Conservation (phyloP, 1,284 basidiomycete genomes). For the Melampsora occidentalis region DNA sequence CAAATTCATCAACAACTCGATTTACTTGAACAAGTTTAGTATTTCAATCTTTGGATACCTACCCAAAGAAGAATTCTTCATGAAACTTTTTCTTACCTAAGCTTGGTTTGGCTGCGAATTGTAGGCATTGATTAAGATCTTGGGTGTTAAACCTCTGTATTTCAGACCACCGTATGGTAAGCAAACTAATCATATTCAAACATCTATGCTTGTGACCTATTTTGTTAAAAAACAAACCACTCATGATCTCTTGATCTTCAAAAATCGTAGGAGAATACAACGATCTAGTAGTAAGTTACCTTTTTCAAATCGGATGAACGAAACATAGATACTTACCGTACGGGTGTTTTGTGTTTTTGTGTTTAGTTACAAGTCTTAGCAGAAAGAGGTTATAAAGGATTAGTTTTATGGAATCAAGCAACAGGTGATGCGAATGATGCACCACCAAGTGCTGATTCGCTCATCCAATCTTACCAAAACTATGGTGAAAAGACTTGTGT, state of each 20-base stretch:
- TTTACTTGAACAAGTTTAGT: constrained; percentile 30
- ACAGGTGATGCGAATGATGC: neutral
- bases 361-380: constrained; percentile 46
- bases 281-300: constrained; percentile 21
- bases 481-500: constrained; percentile 19
- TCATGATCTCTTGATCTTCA: neutral
- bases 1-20: constrained; percentile 48
- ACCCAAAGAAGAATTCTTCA: too few species aligned
- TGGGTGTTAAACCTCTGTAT: constrained; percentile 50
- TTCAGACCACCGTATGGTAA: constrained; percentile 47
- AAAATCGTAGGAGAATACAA: constrained; percentile 47
- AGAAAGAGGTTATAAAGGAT: constrained; percentile 49
- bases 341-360: neutral
- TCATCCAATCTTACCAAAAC: constrained; percentile 25
- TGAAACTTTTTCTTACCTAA: neutral
- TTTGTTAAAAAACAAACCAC: neutral
- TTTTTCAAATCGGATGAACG: neutral
- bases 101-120: constrained; percentile 37
- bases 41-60: too few species aligned
- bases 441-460: constrained; percentile 10
- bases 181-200: neutral
- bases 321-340: neutral
- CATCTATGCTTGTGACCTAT: neutral
- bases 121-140: constrained; percentile 50
- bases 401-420: constrained; percentile 34